Evolutionary conservation across 1,284 basidiomycete species (phyloP).

Genomic region (Entoloma clypeatum): DNA sequence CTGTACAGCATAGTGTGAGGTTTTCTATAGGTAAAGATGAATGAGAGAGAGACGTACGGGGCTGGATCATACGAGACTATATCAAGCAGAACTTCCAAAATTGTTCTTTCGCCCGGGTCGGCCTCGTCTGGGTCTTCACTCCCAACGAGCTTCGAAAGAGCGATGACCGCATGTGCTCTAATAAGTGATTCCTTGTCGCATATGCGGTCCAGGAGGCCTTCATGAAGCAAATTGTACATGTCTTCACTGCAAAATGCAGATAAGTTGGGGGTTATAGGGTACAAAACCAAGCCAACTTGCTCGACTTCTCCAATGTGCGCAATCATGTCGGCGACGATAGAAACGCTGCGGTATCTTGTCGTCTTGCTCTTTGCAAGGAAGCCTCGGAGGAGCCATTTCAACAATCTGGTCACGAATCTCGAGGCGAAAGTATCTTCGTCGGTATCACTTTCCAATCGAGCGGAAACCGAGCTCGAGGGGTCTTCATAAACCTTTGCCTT

Average conservation of each 20-base stretch:
- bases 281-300: conserved; percentile 41
- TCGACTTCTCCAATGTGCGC: conserved; percentile 81
- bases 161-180: conserved; percentile 82
- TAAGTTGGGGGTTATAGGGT: not conserved
- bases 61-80: conserved; percentile 75
- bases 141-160: conserved; percentile 80
- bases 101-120: conserved; percentile 61
- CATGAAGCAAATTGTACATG: conserved; percentile 66
- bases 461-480: conserved; percentile 27
- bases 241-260: conserved; percentile 61
- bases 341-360: conserved; percentile 78
- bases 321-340: conserved; percentile 79
- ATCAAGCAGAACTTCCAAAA: conserved; percentile 70
- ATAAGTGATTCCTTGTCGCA: conserved; percentile 85
- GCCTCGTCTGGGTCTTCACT: conserved; percentile 72
- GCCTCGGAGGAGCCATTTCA: conserved; percentile 80
- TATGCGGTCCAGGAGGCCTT: conserved; percentile 72
- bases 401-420: conserved; percentile 70
- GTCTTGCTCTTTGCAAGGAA: conserved; percentile 90
- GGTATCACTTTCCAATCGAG: conserved; percentile 35
- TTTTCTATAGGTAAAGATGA: not conserved
- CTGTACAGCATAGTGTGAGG: conserved; percentile 35
- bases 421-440: conserved; percentile 71
- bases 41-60: conserved; percentile 49
- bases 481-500: conserved; percentile 25